Evolutionary conservation across 768 basidiomycete genomes (phyloP), one percentile per base, ranked within the genome.

Genomic region (Wakefieldia striispora): DNA sequence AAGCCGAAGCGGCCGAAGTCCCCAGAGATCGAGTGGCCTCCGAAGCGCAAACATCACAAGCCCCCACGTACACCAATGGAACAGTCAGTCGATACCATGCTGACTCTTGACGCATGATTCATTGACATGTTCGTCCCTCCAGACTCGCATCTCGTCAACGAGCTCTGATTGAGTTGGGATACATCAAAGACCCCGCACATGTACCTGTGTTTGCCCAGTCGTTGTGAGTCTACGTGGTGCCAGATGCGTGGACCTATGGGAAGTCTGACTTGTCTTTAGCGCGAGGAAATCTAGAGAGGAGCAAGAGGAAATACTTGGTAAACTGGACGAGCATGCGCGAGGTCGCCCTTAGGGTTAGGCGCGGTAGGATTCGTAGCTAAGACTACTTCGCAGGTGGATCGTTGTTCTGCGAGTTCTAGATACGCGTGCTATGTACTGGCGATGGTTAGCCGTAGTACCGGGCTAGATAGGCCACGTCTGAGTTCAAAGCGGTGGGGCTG

Each of bases 81-180:
- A 53, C 79, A 80, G 86, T 83, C 53, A 51, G 76, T 67, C 13
- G 37, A n/a, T 27, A 2, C 12, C 14, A n/a, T 41, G 3, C 26
- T 29, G 3, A 39, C 46, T 43, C 14, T 21, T 16, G 45, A 40
- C 29, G 0, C 7, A 3, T 33, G 29, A 13, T 29, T 13, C 20
- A 10, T 29, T 49, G 33, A 45, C n/a, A 40, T 29, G 40, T 8
- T 16, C 23, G 33, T 38, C 12, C 24, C 20, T 31, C 9, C 35
- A 89, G 86, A 54, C 66, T 86, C 36, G 64, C 67, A 10, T 70
- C 72, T 11, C 77, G 86, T 13, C 78, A 80, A 60, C 69, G 71
- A 39, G 87, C 86, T 1, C 72, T 90, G 47, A 71, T 88, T 43
- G 80, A 78, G 23, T 70, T 84, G 3, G 83, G 81, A 10, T 74